Evolutionary conservation across 306 rosid species (phyloP).

Genomic region (Inga leiocalycina): DNA sequence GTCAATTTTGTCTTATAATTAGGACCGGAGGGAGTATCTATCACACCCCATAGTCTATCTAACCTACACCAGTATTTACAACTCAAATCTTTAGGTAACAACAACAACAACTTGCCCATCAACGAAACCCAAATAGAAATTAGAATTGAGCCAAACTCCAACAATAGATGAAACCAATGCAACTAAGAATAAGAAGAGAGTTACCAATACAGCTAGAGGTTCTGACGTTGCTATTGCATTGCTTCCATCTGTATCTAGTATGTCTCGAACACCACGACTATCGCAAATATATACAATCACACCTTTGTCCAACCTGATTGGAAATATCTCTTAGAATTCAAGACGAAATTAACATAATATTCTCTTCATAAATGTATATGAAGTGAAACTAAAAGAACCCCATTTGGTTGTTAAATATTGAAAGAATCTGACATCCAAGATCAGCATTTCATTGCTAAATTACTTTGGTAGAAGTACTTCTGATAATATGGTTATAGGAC

Average conservation of each 20-base stretch:
- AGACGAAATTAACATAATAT: slow-evolving; percentile 19
- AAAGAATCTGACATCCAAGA: slow-evolving; percentile 22
- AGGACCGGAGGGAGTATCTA: no score
- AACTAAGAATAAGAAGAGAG: slow-evolving; percentile 11
- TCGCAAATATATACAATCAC: slow-evolving; percentile 93
- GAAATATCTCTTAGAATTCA: slow-evolving; percentile 40
- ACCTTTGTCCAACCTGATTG: slow-evolving; percentile 95
- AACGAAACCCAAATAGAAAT: slow-evolving; percentile 4
- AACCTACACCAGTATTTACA: slow-evolving; percentile 4
- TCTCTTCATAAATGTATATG: not conserved
- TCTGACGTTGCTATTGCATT: slow-evolving; percentile 77
- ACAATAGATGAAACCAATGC: not conserved
- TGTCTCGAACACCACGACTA: slow-evolving; percentile 86
- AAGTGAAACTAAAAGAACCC: slow-evolving; percentile 9
- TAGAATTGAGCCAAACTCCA: not conserved
- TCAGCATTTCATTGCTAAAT: slow-evolving; percentile 6
- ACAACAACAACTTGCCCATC: not conserved
- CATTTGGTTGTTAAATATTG: slow-evolving; percentile 7
- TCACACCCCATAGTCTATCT: not conserved
- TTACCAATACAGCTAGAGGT: slow-evolving; percentile 92
- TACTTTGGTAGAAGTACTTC: slow-evolving; percentile 28
- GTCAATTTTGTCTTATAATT: no score
- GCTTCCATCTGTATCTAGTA: slow-evolving; percentile 97
- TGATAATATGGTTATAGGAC: slow-evolving; percentile 23
- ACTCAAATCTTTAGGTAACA: not conserved